A percentile compares a stretch with the other conserved stretches of the same genome.
Conservation (phyloP, 2,329 filamentous ascomycete species). For the Ophiosphaerella herpotricha region DNA sequence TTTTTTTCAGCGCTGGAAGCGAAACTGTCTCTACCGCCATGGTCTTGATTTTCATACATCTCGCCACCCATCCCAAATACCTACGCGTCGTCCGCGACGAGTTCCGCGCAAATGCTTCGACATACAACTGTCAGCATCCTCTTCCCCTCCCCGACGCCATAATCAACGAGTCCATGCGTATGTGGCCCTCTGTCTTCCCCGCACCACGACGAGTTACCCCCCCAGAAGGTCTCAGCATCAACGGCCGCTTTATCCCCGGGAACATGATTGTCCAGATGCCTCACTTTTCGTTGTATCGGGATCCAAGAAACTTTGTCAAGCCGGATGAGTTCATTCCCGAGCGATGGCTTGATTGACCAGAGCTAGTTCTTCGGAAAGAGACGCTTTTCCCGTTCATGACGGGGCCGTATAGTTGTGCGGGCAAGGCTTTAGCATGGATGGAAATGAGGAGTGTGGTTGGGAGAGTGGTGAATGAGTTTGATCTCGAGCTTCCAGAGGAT, state of each 20-base stretch:
- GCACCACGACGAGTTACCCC: conserved; percentile 35
- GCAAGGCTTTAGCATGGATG: conserved; percentile 66
- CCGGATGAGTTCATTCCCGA: conserved; percentile 34
- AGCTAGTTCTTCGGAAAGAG: conserved; percentile 28
- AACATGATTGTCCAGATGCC: conserved; percentile 31
- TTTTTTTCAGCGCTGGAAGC: conserved; percentile 39
- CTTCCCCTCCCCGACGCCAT: conserved; percentile 25
- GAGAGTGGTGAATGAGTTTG: conserved; percentile 63
- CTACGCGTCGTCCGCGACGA: conserved; percentile 26
- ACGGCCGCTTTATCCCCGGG: conserved; percentile 31
- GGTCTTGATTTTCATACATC: conserved; percentile 53
- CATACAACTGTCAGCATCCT: conserved; percentile 13
- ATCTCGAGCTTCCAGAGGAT: conserved; percentile 40
- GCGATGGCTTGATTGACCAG: conserved; percentile 24
- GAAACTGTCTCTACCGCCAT: conserved; percentile 59
- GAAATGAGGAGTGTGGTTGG: conserved; percentile 67
- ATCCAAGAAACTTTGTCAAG: conserved; percentile 22
- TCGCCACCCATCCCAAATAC: conserved; percentile 25
- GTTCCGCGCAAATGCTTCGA: conserved; percentile 8
- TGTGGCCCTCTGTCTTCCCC: conserved; percentile 33
- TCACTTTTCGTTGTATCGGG: conserved; percentile 20
- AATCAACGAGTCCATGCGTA: conserved; percentile 34
- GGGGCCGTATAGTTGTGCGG: conserved; percentile 70
- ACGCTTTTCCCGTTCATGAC: conserved; percentile 75
- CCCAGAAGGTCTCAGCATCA: conserved; percentile 29